Evolutionary conservation across 768 basidiomycete species (phyloP), one percentile per base, ranked within the genome.

Genomic region (Coprinellus aureogranulatus): DNA sequence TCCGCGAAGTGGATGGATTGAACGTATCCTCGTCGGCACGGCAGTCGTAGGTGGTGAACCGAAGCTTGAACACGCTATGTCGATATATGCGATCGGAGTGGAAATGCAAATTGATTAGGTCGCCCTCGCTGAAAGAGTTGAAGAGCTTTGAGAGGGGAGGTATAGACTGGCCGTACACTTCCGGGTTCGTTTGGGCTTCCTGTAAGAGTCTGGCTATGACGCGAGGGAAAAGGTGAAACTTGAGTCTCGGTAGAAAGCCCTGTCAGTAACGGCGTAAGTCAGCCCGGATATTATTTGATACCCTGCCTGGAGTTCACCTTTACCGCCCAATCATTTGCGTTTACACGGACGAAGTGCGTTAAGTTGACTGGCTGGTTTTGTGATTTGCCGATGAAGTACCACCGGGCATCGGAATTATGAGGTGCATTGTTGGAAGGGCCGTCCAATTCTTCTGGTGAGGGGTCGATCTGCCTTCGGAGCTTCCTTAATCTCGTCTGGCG

Each of bases 31-130:
- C 58, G 16, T 58, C 55, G 8, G 53, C 52, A 22, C 54, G 61
- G 20, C 60, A 16, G 30, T 65, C 54, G 42, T 65, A 65, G 23
- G 60, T 62, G 18, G 60, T 63, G 52, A 59, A 65, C 37, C 60
- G 39, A 47, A 66, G 46, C 25, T 55, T 46, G n/a, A 53, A 45
- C 3, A 54, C 62, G 25, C 54, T 34, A 27, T 60, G 57, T 28
- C 41, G 54, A 46, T 57, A 63, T 12, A 65, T 57, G 20, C 50
- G 30, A 8, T 52, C 31, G 3, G 50, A 52, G 34, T 37, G 5
- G 20, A 54, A 45, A 26, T 41, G 20, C 4, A 45, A n/a, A n/a
- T n/a, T n/a, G n/a, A n/a, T n/a, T n/a, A n/a, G n/a, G n/a, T n/a
- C n/a, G n/a, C n/a, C n/a, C n/a, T n/a, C n/a, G 16, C 12, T 23